Evolutionary conservation across 805 yeast genomes (phyloP), one percentile per base, ranked within the genome.

Genomic region (Candida hungchunana): DNA sequence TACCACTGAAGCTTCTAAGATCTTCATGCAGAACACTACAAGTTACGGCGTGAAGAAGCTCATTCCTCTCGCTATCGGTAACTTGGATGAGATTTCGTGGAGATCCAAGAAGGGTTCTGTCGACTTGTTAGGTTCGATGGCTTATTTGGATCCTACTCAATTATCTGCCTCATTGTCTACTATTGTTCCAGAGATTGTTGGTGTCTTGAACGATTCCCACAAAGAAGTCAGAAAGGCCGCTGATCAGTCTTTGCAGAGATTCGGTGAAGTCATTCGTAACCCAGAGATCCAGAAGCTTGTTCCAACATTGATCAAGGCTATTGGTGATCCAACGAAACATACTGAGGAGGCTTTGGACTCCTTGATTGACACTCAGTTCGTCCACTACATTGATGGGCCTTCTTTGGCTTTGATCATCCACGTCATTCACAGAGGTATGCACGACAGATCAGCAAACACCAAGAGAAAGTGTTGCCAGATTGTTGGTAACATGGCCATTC

Each of bases 361-460:
- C 12, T 72, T 93, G 51, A 79, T 90, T 48, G 77, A 77, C 50
- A 93, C 98, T 0, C 94, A 90, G 49, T 93, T 93, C 52, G 96
- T 89, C 29, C 99, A 93, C 61, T 93, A 90, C 60, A 90, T 93
- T 47, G 99, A 93, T 63, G 96, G 97, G 15, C 97, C 99, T 4
- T 90, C 97, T 1, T 69, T 93, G 53, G 98, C 99, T 0, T 71
- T 93, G 51, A 87, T 93, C 37, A 86, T 89, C 43, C 96, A 89
- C 56, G 96, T 93, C 34, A 82, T 93, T 31, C 93, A 87, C 57
- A 77, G 98, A 60, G 99, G 97, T 64, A 79, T 93, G 84, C 77
- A 75, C 34, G 97, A 90, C 48, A 71, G 98, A 53, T 83, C 95
- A n/a, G 97, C 97, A 0, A 70, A 79, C 28, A 85, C 93, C 5